A percentile compares a stretch with the other conserved stretches of the same genome.
Evolutionary conservation across 495 filamentous ascomycete genomes (phyloP).

Genomic region (Neurospora tetraspora): DNA sequence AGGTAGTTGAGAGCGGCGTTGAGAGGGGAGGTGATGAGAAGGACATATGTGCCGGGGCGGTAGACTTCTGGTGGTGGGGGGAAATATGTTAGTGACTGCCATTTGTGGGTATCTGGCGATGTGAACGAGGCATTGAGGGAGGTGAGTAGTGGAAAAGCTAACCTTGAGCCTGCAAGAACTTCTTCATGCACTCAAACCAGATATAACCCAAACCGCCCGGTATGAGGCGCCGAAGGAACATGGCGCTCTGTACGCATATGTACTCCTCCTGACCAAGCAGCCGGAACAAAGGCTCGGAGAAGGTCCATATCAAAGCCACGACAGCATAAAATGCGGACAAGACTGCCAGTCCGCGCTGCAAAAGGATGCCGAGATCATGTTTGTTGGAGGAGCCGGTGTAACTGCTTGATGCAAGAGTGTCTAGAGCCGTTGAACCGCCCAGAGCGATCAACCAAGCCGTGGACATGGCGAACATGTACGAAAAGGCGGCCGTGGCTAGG

Average conservation of each 20-base stretch:
- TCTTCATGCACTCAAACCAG: slow-evolving; percentile 87
- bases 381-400: slow-evolving; percentile 79
- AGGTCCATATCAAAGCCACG: slow-evolving; percentile 66
- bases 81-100: neutral
- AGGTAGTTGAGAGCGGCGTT: slow-evolving; percentile 71
- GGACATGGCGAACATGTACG: slow-evolving; percentile 87
- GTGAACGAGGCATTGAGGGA: neutral
- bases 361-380: slow-evolving; percentile 70
- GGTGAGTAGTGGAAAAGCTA: slow-evolving; percentile 2
- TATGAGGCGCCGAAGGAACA: slow-evolving; percentile 67
- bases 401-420: slow-evolving; percentile 77
- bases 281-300: slow-evolving; percentile 65
- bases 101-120: too few species aligned
- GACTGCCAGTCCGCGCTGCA: slow-evolving; percentile 72
- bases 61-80: slow-evolving; percentile 55
- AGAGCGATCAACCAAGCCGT: slow-evolving; percentile 86
- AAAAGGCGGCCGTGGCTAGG: slow-evolving; percentile 76
- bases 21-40: slow-evolving; percentile 73
- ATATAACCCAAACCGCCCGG: slow-evolving; percentile 85
- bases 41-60: slow-evolving; percentile 77
- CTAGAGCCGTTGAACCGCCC: slow-evolving; percentile 85
- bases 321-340: slow-evolving; percentile 67
- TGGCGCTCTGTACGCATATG: slow-evolving; percentile 64
- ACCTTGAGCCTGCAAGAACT: slow-evolving; percentile 87
- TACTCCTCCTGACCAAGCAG: slow-evolving; percentile 70